phyloP scores from a whole-genome alignment of 2,329 filamentous ascomycete species.

The Hypomyces rosellus region DNA sequence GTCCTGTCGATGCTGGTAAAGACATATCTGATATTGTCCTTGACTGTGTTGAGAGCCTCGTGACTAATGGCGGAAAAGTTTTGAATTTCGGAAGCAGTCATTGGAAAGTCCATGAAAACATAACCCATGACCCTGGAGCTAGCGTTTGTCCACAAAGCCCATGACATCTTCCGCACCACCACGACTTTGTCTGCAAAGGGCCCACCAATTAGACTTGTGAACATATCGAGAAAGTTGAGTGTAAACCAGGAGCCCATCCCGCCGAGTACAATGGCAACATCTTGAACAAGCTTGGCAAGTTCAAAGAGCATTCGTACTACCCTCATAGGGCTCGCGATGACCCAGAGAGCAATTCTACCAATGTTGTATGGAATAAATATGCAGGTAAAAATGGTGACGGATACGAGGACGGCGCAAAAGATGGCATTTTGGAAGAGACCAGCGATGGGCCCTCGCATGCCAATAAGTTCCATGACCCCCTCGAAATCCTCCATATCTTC shows the following conservation, averaged over 20 bases:
- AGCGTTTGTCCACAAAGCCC: slow-evolving; percentile 36
- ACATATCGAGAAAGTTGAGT: slow-evolving; percentile 34
- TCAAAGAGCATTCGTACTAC: slow-evolving; percentile 67
- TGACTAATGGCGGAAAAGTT: slow-evolving; percentile 74
- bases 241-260: slow-evolving; percentile 46
- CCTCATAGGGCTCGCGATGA: slow-evolving; percentile 72
- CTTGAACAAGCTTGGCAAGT: slow-evolving; percentile 72
- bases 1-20: slow-evolving; percentile 33
- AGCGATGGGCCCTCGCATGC: slow-evolving; percentile 87
- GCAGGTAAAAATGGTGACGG: slow-evolving; percentile 75
- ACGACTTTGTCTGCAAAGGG: slow-evolving; percentile 24
- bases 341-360: slow-evolving; percentile 75
- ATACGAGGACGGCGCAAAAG: slow-evolving; percentile 87
- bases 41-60: slow-evolving; percentile 57
- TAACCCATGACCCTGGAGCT: slow-evolving; percentile 43
- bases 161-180: slow-evolving; percentile 32
- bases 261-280: slow-evolving; percentile 60
- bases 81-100: slow-evolving; percentile 58
- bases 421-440: slow-evolving; percentile 91
- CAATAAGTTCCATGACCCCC: slow-evolving; percentile 90
- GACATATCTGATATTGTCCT: slow-evolving; percentile 41
- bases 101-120: slow-evolving; percentile 44
- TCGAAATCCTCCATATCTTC: slow-evolving; percentile 92
- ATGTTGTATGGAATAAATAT: slow-evolving; percentile 90
- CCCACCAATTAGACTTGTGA: slow-evolving; percentile 30